Evolutionary conservation across 306 rosid species (phyloP).

Genomic region (Oxytropis ochrocephala): DNA sequence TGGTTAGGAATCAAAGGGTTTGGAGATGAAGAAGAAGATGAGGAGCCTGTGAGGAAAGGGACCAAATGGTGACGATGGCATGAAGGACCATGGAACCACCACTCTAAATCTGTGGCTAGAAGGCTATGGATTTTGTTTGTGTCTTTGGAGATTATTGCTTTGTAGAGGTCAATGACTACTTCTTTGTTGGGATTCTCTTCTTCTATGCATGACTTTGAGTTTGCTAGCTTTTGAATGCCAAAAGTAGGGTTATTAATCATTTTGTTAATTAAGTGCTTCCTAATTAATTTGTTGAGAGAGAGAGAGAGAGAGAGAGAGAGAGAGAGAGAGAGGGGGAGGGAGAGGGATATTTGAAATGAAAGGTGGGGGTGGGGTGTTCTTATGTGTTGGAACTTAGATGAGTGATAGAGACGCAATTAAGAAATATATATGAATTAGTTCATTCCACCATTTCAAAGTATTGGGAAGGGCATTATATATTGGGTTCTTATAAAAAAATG

Average conservation of each 20-base stretch:
- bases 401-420: neutral
- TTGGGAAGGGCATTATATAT: neutral
- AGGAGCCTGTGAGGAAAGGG: conserved; percentile 43
- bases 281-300: no score
- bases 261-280: neutral
- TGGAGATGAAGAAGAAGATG: neutral
- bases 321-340: neutral
- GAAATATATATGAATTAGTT: neutral
- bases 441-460: neutral
- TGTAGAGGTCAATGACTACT: conserved; percentile 40
- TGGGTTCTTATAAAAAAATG: no score
- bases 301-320: no score
- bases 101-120: conserved; percentile 56
- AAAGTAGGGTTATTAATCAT: neutral
- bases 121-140: conserved; percentile 28
- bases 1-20: conserved; percentile 34
- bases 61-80: conserved; percentile 51
- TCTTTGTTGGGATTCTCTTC: conserved; percentile 26
- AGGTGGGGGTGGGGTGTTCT: neutral
- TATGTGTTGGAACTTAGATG: neutral
- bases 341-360: neutral
- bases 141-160: conserved; percentile 43
- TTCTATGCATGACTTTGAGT: conserved; percentile 22
- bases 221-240: conserved; percentile 26
- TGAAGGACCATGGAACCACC: conserved; percentile 92